Percentiles rank a stretch among this genome's conserved stretches.
These are phyloP conservation scores for Hemileccinum impolitum DNA, from an alignment of 768 basidiomycete species.

Conservation along the genomic window DNA sequence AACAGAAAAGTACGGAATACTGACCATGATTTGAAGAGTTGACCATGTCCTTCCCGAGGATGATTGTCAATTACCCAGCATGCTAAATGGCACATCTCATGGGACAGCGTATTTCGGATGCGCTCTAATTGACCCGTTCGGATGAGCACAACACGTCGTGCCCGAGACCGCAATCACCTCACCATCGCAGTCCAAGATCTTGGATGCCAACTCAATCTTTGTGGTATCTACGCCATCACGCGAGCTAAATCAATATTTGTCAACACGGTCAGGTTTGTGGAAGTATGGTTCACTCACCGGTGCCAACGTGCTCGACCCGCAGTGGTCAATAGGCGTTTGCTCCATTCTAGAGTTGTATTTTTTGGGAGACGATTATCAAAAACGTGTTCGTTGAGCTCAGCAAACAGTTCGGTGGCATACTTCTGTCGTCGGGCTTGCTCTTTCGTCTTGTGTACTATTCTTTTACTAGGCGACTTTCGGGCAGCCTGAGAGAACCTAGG, in stretches of 20 bases:
- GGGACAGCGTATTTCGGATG: constrained; percentile 77
- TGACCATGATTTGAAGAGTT: constrained; percentile 69
- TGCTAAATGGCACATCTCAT: constrained; percentile 93
- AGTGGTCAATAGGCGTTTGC: constrained; percentile 58
- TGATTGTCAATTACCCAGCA: constrained; percentile 76
- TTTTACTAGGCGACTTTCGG: constrained; percentile 21
- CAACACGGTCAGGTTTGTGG: not conserved
- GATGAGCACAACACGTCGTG: not conserved
- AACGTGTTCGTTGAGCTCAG: constrained; percentile 53
- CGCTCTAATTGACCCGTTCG: constrained; percentile 49
- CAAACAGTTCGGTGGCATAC: constrained; percentile 60
- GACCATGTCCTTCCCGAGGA: constrained; percentile 71
- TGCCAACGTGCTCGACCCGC: constrained; percentile 70
- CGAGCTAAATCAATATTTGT: constrained; percentile 35
- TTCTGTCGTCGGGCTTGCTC: constrained; percentile 43
- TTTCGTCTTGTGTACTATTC: constrained; percentile 33
- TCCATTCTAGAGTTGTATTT: constrained; percentile 63
- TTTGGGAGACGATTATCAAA: constrained; percentile 54
- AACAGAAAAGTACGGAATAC: constrained; percentile 11
- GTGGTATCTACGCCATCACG: constrained; percentile 55
- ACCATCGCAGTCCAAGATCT: constrained; percentile 80
- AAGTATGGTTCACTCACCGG: constrained; percentile 35
- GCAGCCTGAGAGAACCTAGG: not conserved
- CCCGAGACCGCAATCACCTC: constrained; percentile 8
- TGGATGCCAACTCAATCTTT: constrained; percentile 77